Conservation (phyloP, 2,329 filamentous ascomycete genomes). For the Xylaria sp. region DNA sequence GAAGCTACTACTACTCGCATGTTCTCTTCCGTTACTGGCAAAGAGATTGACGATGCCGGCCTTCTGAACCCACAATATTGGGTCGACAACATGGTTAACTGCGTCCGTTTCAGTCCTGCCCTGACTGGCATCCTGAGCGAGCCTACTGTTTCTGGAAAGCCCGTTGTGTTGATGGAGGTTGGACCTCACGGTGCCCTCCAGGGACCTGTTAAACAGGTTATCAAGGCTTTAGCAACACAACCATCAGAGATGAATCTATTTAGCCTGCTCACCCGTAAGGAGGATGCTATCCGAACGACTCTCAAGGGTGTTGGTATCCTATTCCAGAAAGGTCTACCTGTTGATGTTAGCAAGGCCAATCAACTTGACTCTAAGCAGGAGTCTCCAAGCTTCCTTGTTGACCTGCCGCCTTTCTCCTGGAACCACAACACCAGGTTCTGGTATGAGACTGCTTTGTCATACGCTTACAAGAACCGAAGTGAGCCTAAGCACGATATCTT, state of each 20-base stretch:
- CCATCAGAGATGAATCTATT: constrained; percentile 43
- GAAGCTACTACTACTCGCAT: constrained; percentile 38
- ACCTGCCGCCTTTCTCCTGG: constrained; percentile 60
- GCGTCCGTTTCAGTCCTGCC: constrained; percentile 53
- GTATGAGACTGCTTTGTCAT: constrained; percentile 52
- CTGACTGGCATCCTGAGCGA: constrained; percentile 41
- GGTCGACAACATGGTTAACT: constrained; percentile 50
- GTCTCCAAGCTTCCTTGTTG: constrained; percentile 48
- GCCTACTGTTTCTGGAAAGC: constrained; percentile 38
- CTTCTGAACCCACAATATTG: constrained; percentile 46
- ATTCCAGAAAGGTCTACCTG: constrained; percentile 48
- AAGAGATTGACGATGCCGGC: constrained; percentile 42
- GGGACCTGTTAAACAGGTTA: constrained; percentile 51
- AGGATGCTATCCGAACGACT: constrained; percentile 47
- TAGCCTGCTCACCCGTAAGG: constrained; percentile 46
- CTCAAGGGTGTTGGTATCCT: constrained; percentile 47
- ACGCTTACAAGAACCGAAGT: constrained; percentile 50
- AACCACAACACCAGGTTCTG: constrained; percentile 57
- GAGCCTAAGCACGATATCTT: constrained; percentile 55
- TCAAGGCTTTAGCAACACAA: constrained; percentile 46
- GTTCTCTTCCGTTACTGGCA: constrained; percentile 47
- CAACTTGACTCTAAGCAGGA: constrained; percentile 47
- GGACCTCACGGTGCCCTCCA: constrained; percentile 52
- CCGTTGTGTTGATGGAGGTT: constrained; percentile 48
- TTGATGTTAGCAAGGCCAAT: constrained; percentile 50